A percentile compares a stretch with the other conserved stretches of the same genome.
These are phyloP conservation scores for Dendrobium catenatum DNA, from an alignment of 106 monocot genomes.

Conservation along the genomic window DNA sequence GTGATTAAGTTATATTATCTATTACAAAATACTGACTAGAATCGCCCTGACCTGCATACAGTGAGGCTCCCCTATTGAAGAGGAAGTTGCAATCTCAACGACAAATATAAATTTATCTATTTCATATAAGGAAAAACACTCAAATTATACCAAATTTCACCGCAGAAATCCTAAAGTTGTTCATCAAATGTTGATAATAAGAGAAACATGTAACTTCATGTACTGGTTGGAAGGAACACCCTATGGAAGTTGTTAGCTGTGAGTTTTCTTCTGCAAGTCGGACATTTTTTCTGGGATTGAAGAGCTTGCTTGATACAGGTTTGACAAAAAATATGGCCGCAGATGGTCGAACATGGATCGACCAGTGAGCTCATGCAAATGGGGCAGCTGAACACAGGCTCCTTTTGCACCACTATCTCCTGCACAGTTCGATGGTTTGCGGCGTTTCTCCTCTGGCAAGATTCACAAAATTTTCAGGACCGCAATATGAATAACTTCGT, in stretches of 20 bases:
- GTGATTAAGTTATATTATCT: too few species aligned
- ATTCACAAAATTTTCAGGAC: background rate
- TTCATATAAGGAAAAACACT: background rate
- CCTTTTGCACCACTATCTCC: background rate
- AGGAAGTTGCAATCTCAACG: too few species aligned
- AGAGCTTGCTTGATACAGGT: constrained; percentile 10
- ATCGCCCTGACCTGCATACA: too few species aligned
- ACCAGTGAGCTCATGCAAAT: constrained; percentile 10
- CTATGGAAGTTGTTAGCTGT: constrained; percentile 15
- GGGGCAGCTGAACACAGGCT: constrained; percentile 18
- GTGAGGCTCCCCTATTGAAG: too few species aligned
- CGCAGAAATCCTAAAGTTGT: background rate
- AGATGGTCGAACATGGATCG: constrained; percentile 15
- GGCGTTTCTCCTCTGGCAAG: background rate
- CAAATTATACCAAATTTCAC: constrained; percentile 7
- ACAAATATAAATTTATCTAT: too few species aligned
- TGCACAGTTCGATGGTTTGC: background rate
- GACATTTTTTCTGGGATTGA: constrained; percentile 8
- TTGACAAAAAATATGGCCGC: constrained; percentile 27
- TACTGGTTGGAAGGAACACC: constrained; percentile 14
- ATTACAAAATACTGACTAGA: too few species aligned
- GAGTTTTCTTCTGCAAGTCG: constrained; percentile 16
- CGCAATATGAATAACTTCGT: too few species aligned
- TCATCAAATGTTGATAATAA: background rate
- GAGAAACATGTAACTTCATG: background rate